Conservation (phyloP, 495 filamentous ascomycete species). For the Evernia prunastri region DNA sequence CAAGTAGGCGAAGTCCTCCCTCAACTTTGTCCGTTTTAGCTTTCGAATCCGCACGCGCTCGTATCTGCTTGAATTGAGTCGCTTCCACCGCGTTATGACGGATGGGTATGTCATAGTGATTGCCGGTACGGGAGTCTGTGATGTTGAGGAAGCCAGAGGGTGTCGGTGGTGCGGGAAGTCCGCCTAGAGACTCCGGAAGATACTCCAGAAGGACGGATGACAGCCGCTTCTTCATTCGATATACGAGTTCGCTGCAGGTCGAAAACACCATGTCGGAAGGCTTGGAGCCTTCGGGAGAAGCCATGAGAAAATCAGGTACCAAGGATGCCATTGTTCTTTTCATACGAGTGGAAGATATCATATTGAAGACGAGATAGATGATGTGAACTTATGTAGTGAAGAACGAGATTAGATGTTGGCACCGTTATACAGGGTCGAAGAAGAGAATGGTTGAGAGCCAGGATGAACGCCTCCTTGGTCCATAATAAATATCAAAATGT, state of each 20-base stretch:
- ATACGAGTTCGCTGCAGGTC: not conserved
- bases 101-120: slow-evolving; percentile 15
- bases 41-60: not conserved
- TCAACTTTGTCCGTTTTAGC: slow-evolving; percentile 2
- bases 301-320: not conserved
- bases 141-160: not conserved
- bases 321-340: not conserved
- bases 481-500: not conserved
- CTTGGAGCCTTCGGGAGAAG: not conserved
- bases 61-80: not conserved
- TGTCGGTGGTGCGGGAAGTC: not conserved
- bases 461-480: not conserved
- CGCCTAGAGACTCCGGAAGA: not conserved
- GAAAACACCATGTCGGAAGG: not conserved
- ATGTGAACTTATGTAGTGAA: not conserved
- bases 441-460: not conserved
- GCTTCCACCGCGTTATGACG: slow-evolving; percentile 13
- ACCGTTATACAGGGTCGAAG: not conserved
- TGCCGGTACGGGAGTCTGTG: slow-evolving; percentile 8
- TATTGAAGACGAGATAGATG: not conserved
- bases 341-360: not conserved
- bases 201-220: not conserved
- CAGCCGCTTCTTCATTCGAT: not conserved
- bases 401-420: not conserved
- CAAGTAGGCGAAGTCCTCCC: slow-evolving; percentile 37